Conservation (phyloP, 139 green algal species). For the Picochlorum costavermella region DNA sequence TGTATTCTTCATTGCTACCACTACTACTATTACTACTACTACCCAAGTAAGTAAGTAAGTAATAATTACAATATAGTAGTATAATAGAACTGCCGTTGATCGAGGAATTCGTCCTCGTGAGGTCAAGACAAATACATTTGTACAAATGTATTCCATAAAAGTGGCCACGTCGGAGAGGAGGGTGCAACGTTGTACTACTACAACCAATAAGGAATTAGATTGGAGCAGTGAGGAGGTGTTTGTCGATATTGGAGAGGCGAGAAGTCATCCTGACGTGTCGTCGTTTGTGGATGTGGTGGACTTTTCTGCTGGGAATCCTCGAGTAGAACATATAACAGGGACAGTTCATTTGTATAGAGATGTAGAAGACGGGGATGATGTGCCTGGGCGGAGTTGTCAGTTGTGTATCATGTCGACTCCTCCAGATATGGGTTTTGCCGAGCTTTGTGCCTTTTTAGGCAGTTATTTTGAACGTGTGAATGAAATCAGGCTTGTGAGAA, state of each 20-base stretch:
- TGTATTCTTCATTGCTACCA: too few species aligned
- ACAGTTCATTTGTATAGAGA: constrained; percentile 75
- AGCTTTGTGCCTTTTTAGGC: constrained; percentile 85
- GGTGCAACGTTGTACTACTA: too few species aligned
- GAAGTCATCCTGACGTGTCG: neutral
- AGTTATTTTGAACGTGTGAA: constrained; percentile 52
- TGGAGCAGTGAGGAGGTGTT: neutral
- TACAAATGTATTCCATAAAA: too few species aligned
- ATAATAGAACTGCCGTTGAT: too few species aligned
- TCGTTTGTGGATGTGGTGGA: constrained; percentile 5
- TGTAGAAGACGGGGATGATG: constrained; percentile 8
- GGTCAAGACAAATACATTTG: too few species aligned
- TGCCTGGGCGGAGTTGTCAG: constrained; percentile 15
- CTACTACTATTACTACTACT: too few species aligned
- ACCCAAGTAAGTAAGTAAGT: too few species aligned
- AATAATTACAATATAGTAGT: too few species aligned
- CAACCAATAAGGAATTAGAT: too few species aligned
- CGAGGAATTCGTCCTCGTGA: too few species aligned
- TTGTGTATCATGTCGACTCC: constrained; percentile 81
- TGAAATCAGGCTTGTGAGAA: constrained; percentile 71
- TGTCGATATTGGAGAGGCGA: neutral
- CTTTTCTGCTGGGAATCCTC: constrained; percentile 76
- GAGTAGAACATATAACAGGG: constrained; percentile 81
- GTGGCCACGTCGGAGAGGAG: too few species aligned
- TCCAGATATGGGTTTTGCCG: constrained; percentile 72